A percentile compares a stretch with the other conserved stretches of the same genome.
These are phyloP conservation scores for Torrubiella hemipterigena DNA, from an alignment of 2,329 filamentous ascomycete species.

Conservation along the genomic window DNA sequence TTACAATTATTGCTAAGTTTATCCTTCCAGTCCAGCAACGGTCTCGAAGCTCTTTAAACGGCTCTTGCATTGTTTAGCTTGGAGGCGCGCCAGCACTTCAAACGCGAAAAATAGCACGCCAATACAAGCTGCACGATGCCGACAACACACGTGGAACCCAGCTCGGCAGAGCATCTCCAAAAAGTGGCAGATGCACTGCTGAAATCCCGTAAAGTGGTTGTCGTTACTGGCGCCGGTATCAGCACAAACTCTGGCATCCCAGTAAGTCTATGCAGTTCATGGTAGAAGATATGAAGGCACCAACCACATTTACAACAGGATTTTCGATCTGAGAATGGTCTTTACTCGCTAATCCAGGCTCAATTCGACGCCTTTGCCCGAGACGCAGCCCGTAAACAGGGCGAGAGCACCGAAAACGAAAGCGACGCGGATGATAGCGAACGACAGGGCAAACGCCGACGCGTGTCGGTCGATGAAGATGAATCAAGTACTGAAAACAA, in stretches of 20 bases:
- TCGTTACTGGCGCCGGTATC: constrained; percentile 62
- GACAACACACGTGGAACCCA: constrained; percentile 40
- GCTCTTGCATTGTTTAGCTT: background rate
- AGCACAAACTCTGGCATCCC: constrained; percentile 68
- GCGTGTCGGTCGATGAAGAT: background rate
- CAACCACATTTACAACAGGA: constrained; percentile 39
- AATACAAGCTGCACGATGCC: constrained; percentile 31
- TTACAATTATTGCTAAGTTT: no score
- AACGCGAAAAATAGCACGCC: no score
- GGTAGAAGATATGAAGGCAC: background rate
- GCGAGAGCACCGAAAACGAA: constrained; percentile 14
- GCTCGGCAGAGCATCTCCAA: constrained; percentile 43
- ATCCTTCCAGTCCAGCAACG: no score
- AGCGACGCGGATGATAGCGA: background rate
- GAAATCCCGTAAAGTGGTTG: constrained; percentile 56
- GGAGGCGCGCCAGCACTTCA: background rate
- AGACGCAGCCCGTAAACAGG: constrained; percentile 17
- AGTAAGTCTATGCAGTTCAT: constrained; percentile 24
- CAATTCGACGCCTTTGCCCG: constrained; percentile 46
- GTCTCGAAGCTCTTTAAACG: no score
- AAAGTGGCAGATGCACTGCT: constrained; percentile 51
- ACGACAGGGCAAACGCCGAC: constrained; percentile 7
- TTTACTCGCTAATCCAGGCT: constrained; percentile 60
- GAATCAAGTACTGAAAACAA: background rate
- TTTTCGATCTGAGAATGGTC: constrained; percentile 59